Evolutionary conservation across 768 basidiomycete species (phyloP).

Genomic region (Phlegmacium glaucopus): DNA sequence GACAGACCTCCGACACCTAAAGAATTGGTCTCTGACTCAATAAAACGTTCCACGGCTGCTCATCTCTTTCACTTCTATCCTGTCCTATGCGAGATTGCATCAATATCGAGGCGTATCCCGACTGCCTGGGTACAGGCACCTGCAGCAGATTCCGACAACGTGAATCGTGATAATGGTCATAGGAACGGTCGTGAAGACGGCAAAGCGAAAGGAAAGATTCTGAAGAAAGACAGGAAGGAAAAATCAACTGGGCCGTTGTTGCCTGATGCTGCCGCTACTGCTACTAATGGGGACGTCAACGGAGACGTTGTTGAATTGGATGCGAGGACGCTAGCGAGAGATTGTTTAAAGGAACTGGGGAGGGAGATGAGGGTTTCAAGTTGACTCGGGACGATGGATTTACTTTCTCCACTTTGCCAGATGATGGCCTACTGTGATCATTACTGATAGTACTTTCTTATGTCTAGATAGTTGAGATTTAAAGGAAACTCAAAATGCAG

Average conservation of each 20-base stretch:
- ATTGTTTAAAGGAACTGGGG: constrained; percentile 68
- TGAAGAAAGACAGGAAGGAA: too few relatives aligned
- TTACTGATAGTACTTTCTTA: too few relatives aligned
- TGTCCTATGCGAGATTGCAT: constrained; percentile 73
- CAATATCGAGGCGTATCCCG: constrained; percentile 66
- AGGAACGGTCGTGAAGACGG: constrained; percentile 6
- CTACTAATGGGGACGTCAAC: constrained; percentile 15
- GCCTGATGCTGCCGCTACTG: too few relatives aligned
- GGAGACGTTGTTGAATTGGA: constrained; percentile 48
- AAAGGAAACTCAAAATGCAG: too few relatives aligned
- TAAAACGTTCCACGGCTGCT: constrained; percentile 70
- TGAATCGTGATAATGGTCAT: neutral
- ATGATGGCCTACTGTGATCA: too few relatives aligned
- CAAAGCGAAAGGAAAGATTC: neutral
- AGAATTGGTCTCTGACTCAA: constrained; percentile 62
- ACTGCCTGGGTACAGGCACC: constrained; percentile 53
- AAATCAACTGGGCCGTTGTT: too few relatives aligned
- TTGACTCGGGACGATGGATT: too few relatives aligned
- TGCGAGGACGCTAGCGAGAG: constrained; percentile 60
- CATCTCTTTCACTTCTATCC: constrained; percentile 90
- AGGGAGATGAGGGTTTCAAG: constrained; percentile 62
- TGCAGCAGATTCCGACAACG: constrained; percentile 1
- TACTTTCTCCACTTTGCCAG: too few relatives aligned
- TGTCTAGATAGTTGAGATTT: too few relatives aligned
- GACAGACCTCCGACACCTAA: constrained; percentile 41